Base-by-base conservation (phyloP, 1,284 basidiomycete genomes). In the Trametes pubescens region DNA sequence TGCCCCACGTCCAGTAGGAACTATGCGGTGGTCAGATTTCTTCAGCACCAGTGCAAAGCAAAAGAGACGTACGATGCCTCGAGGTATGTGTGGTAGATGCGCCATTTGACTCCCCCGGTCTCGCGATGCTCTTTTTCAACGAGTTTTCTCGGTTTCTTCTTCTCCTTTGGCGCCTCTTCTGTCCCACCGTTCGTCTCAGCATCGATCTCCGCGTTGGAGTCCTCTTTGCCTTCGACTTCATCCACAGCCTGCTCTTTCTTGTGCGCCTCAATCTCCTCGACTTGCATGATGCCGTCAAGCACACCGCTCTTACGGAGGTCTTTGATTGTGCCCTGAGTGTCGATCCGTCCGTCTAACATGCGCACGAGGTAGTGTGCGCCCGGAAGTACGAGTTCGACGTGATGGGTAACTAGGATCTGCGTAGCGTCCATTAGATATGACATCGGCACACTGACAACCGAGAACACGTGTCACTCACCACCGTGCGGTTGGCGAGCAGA, bases 41-140 rank as follows among this genome's bases (percentile, higher is more conserved):
- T 4, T 8, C 26, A 29, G 18, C 49, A 7, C 47, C 16, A 10
- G 18, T 29, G 18, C 4, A 26, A 22, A 16, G 9, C 18, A 47
- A 1, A 47, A 1, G 66, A 24, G 47, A 73, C 73, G 66, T 64
- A 88, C 86, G 87, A 89, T 46, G 88, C 89, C 69, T 84, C 82
- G 62, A 95, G 79, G 74, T 95, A 95, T 14, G 86, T 89, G 66
- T 89, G 87, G 74, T 95, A 95, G 48, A 94, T 89, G 2, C 76
- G 74, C 89, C 90, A 92, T 72, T 93, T 92, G 35, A 95, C 93
- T 54, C 86, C 84, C 2, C 93, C 93, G 0, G 83, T 81, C 47
- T 91, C 88, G 22, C 93, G 79, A 69, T 89, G 87, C 73, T 92
- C 90, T 57, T 89, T 89, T 64, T 88, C 84, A 10, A 92, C 77